Conservation (phyloP, 768 basidiomycete species). For the Russula sp. region DNA sequence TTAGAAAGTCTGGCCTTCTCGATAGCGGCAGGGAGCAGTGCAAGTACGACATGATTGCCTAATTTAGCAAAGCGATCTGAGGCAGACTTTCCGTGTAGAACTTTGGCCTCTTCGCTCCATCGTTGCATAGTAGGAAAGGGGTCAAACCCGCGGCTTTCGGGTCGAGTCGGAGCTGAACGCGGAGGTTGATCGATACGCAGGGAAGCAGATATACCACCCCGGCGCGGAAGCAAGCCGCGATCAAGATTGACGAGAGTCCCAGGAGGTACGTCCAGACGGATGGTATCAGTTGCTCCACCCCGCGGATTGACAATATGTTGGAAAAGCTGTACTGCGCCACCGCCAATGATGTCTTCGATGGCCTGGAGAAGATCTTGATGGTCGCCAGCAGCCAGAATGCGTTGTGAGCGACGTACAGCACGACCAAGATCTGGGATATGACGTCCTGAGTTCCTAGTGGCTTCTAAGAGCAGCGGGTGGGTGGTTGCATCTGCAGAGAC, state of each 20-base stretch:
- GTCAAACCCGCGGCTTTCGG: slow-evolving; percentile 58
- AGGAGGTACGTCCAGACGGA: slow-evolving; percentile 71
- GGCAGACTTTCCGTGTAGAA: slow-evolving; percentile 69
- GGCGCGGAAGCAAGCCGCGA: slow-evolving; percentile 42
- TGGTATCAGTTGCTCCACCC: slow-evolving; percentile 49
- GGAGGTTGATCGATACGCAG: slow-evolving; percentile 54
- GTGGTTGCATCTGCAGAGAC: slow-evolving; percentile 61
- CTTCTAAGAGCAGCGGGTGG: slow-evolving; percentile 77
- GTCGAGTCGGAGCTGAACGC: slow-evolving; percentile 31
- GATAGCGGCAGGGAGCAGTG: slow-evolving; percentile 72
- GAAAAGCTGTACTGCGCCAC: slow-evolving; percentile 74
- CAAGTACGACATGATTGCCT: slow-evolving; percentile 61
- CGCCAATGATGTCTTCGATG: slow-evolving; percentile 75
- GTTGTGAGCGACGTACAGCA: slow-evolving; percentile 33
- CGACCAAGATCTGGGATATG: slow-evolving; percentile 40
- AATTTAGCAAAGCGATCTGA: slow-evolving; percentile 59
- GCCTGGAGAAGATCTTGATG: slow-evolving; percentile 57
- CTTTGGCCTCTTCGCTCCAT: slow-evolving; percentile 85
- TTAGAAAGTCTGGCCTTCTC: slow-evolving; percentile 43
- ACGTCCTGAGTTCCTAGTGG: slow-evolving; percentile 39
- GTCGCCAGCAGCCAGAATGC: slow-evolving; percentile 37
- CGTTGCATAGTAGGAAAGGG: slow-evolving; percentile 77
- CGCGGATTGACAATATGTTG: slow-evolving; percentile 70
- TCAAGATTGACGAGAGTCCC: slow-evolving; percentile 56
- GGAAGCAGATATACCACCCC: slow-evolving; percentile 44